Conservation (phyloP, 2,329 filamentous ascomycete genomes). For the Lachnellula subtilissima region DNA sequence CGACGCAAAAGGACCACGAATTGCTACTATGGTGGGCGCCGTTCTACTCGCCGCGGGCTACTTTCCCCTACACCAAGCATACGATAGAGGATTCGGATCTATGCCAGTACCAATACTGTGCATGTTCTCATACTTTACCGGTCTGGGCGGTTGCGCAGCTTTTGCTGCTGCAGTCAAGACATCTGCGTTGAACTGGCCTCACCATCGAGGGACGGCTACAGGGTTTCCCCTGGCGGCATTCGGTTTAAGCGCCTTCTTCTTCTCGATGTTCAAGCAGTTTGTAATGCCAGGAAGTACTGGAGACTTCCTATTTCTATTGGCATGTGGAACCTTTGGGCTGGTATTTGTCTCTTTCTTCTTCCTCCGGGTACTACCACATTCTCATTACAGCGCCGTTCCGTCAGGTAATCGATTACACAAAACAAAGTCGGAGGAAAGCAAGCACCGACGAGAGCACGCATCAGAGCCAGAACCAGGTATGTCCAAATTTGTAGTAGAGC, state of each 20-base stretch:
- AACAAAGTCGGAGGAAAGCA: constrained; percentile 43
- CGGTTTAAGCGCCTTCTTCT: constrained; percentile 93
- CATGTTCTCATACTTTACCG: constrained; percentile 80
- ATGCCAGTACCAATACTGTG: constrained; percentile 58
- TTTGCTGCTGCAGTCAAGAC: constrained; percentile 83
- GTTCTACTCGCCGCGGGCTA: constrained; percentile 74
- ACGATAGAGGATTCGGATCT: constrained; percentile 60
- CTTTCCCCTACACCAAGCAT: constrained; percentile 77
- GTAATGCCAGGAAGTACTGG: constrained; percentile 80
- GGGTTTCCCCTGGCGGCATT: constrained; percentile 91
- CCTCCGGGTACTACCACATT: constrained; percentile 65
- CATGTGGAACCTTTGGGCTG: constrained; percentile 72
- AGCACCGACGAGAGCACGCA: constrained; percentile 30
- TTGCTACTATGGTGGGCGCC: constrained; percentile 71
- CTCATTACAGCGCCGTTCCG: constrained; percentile 39
- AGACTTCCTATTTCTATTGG: constrained; percentile 73
- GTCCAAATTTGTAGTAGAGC: constrained; percentile 38
- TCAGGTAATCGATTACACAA: constrained; percentile 38
- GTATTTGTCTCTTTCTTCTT: constrained; percentile 80
- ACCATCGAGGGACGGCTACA: constrained; percentile 86
- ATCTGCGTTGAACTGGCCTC: constrained; percentile 86
- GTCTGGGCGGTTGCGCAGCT: constrained; percentile 84
- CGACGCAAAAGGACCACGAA: constrained; percentile 74
- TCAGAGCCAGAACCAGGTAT: constrained; percentile 59
- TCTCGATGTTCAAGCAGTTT: constrained; percentile 72